A percentile compares a stretch with the other conserved stretches of the same genome.
Conservation (phyloP, 2,329 filamentous ascomycete genomes). For the Colletotrichum sp. region DNA sequence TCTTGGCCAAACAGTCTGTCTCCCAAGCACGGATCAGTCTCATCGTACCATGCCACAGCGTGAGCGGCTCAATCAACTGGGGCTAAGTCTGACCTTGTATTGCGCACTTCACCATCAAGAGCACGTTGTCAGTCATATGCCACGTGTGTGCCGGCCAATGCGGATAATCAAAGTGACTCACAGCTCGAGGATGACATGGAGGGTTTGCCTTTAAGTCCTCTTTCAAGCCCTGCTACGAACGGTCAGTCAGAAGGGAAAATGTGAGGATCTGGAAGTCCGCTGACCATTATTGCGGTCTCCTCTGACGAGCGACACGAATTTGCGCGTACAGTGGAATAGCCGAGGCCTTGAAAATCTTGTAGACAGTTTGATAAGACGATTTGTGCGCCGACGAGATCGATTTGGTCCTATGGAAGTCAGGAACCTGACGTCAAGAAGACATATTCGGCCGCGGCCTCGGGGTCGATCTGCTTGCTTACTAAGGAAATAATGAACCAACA, state of each 20-base stretch:
- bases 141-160: background rate
- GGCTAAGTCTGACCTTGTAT: background rate
- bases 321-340: background rate
- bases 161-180: slow-evolving; percentile 43
- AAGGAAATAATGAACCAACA: background rate
- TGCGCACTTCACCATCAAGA: background rate
- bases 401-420: background rate
- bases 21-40: background rate
- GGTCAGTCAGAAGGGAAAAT: background rate
- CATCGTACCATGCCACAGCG: background rate
- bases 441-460: background rate
- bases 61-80: background rate
- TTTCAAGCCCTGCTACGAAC: slow-evolving; percentile 48
- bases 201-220: slow-evolving; percentile 77
- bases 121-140: background rate
- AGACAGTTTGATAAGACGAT: background rate
- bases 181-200: slow-evolving; percentile 85
- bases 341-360: background rate
- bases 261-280: background rate
- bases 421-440: background rate
- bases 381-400: background rate
- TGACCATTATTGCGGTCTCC: background rate
- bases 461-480: background rate
- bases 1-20: slow-evolving; percentile 82
- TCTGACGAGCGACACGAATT: background rate